These are phyloP conservation scores for Phylloporus rhodoxanthus DNA, from an alignment of 768 basidiomycete genomes.

Conservation along the genomic window DNA sequence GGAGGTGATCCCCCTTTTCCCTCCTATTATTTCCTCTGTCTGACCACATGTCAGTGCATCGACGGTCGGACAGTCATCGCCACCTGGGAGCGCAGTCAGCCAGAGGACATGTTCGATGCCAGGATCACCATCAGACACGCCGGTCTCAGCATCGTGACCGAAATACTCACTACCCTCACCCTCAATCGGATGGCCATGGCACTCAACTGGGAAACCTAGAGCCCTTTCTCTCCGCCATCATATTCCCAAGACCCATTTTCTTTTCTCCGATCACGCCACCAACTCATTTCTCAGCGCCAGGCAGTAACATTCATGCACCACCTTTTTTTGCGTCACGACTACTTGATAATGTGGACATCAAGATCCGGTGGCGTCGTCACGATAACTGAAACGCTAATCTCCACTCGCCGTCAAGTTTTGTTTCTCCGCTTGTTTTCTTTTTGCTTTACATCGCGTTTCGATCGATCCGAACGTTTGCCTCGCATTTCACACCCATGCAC, in stretches of 20 bases:
- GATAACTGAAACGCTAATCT: conserved; percentile 15
- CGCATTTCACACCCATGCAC: background rate
- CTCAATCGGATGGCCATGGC: conserved; percentile 66
- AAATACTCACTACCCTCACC: conserved; percentile 69
- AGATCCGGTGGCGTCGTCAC: conserved; percentile 5
- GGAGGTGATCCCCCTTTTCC: conserved; percentile 45
- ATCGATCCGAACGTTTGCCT: background rate
- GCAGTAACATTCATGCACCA: conserved; percentile 1
- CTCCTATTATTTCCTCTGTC: background rate
- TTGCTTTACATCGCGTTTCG: conserved; percentile 9
- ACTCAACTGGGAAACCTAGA: conserved; percentile 45
- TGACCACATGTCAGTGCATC: conserved; percentile 42
- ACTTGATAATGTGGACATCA: background rate
- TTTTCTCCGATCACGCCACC: conserved; percentile 4
- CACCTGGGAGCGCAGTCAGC: conserved; percentile 58
- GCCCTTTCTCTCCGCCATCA: conserved; percentile 1
- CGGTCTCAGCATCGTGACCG: conserved; percentile 62
- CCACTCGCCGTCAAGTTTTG: conserved; percentile 1
- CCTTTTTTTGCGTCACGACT: background rate
- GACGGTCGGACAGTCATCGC: conserved; percentile 60
- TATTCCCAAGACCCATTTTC: background rate
- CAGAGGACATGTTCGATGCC: conserved; percentile 53
- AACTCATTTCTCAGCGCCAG: conserved; percentile 2
- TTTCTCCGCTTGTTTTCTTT: background rate
- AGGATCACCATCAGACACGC: conserved; percentile 52